phyloP scores from a whole-genome alignment of 2,329 filamentous ascomycete species.

The Cadophora sp. region DNA sequence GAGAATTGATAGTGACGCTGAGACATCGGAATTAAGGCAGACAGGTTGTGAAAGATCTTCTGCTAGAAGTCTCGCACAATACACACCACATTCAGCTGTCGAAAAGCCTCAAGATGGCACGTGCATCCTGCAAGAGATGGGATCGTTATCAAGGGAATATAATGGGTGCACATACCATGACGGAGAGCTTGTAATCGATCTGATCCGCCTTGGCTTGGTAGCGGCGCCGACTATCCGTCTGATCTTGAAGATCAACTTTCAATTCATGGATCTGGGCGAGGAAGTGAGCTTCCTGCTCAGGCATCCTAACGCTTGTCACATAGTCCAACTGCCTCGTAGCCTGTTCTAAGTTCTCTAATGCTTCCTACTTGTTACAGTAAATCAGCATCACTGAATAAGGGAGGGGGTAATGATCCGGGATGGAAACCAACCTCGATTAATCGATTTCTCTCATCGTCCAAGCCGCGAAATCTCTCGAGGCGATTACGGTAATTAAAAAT shows the following conservation, averaged over 20 bases:
- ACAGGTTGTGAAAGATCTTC: background rate
- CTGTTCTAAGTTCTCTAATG: background rate
- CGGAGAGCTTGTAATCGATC: background rate
- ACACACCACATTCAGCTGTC: background rate
- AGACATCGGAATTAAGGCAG: too few relatives aligned
- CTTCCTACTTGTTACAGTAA: background rate
- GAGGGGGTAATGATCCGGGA: background rate
- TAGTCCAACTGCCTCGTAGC: background rate
- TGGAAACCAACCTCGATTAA: background rate
- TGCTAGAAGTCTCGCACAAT: background rate
- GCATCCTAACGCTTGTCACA: background rate
- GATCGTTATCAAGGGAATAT: too few relatives aligned
- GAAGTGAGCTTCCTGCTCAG: conserved; percentile 3
- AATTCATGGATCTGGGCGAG: background rate
- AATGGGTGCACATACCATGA: background rate
- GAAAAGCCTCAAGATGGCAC: too few relatives aligned
- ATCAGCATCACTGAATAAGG: background rate
- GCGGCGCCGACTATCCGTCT: background rate
- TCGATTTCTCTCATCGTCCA: background rate
- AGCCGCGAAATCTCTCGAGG: background rate
- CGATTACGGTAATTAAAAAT: background rate
- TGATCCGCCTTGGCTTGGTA: background rate
- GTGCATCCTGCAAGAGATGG: too few relatives aligned
- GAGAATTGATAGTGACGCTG: background rate
- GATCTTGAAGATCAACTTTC: conserved; percentile 6